These are phyloP conservation scores for Heliamphora exappendiculata DNA, from an alignment of 148 eudicot genomes.

Conservation along the genomic window DNA sequence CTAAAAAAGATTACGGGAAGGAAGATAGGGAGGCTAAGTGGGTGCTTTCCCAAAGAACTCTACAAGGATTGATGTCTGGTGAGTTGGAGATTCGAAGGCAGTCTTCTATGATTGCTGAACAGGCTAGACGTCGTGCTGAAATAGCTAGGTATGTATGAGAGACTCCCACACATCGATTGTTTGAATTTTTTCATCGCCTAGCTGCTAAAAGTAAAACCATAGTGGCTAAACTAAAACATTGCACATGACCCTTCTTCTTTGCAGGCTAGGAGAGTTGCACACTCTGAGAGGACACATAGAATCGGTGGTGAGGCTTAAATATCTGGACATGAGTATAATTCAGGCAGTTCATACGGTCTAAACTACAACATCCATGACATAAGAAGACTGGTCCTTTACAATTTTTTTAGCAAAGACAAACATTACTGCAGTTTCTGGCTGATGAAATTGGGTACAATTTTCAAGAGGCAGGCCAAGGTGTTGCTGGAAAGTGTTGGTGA, in stretches of 20 bases:
- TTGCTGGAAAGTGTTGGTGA: conserved; percentile 4
- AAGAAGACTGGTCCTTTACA: not conserved
- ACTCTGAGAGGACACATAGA: conserved; percentile 58
- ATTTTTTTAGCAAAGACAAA: conserved; percentile 5
- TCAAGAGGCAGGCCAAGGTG: not conserved
- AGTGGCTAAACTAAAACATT: too few relatives aligned
- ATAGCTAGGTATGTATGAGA: conserved; percentile 48
- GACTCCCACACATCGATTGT: not conserved
- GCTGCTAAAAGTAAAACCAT: too few relatives aligned
- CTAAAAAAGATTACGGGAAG: conserved; percentile 51
- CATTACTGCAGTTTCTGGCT: not conserved
- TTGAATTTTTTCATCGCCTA: not conserved
- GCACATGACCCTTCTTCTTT: conserved; percentile 5
- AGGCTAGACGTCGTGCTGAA: conserved; percentile 68
- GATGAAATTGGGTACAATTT: not conserved
- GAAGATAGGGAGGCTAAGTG: conserved; percentile 57
- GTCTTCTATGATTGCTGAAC: conserved; percentile 53
- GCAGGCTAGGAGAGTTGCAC: conserved; percentile 54
- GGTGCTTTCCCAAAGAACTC: conserved; percentile 49
- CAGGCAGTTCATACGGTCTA: conserved; percentile 49
- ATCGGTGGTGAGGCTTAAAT: conserved; percentile 52
- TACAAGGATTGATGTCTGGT: conserved; percentile 34
- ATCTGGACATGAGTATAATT: conserved; percentile 31
- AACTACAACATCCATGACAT: not conserved
- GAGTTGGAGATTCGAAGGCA: conserved; percentile 32